phyloP scores from a whole-genome alignment of 345 rosid genomes.

The Aethionema arabicum region DNA sequence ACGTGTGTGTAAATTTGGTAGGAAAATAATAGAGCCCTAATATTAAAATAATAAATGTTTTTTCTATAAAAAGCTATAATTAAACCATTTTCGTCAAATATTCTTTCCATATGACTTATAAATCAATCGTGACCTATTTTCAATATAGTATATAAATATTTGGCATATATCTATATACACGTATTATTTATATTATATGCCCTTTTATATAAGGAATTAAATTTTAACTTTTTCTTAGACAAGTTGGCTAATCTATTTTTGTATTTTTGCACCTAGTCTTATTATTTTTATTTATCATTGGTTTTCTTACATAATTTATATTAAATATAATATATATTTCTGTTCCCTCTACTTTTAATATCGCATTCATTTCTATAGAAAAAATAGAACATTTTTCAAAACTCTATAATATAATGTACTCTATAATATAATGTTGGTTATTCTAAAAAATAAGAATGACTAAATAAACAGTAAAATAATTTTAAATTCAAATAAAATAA shows the following conservation, averaged over 20 bases:
- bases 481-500: too few relatives aligned
- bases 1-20: constrained; percentile 29
- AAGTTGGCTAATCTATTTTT: constrained; percentile 10
- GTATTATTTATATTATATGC: background rate
- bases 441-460: too few relatives aligned
- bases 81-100: constrained; percentile 21
- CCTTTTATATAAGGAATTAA: constrained; percentile 18
- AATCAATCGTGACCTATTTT: constrained; percentile 21
- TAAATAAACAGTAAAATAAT: too few relatives aligned
- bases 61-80: constrained; percentile 7
- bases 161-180: constrained; percentile 3
- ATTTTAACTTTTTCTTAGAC: constrained; percentile 17
- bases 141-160: constrained; percentile 18
- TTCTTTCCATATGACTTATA: constrained; percentile 14
- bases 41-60: background rate
- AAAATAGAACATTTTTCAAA: too few relatives aligned
- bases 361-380: too few relatives aligned
- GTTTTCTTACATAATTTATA: too few relatives aligned
- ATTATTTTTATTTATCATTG: background rate
- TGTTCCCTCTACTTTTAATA: too few relatives aligned
- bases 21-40: constrained; percentile 25
- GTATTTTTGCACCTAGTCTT: constrained; percentile 6
- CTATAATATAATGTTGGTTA: too few relatives aligned
- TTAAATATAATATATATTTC: too few relatives aligned
- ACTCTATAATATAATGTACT: too few relatives aligned